Percentiles rank a stretch among this genome's conserved stretches.
These are phyloP conservation scores for Strobilomyces confusus DNA, from an alignment of 768 basidiomycete species.

Conservation along the genomic window DNA sequence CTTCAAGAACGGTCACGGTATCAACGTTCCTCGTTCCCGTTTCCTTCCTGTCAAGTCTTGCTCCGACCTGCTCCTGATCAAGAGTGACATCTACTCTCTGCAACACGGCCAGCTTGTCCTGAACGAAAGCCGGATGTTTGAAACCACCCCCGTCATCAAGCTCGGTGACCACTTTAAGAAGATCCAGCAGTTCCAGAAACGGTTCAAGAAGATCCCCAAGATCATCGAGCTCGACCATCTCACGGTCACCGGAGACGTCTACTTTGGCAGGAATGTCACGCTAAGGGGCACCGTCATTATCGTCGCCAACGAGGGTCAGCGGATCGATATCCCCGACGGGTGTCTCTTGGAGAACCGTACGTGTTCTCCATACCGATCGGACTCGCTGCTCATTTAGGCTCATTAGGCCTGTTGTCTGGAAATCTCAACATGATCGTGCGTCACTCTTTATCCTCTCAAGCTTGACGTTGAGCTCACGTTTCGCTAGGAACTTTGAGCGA, in stretches of 20 bases:
- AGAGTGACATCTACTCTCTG: conserved; percentile 65
- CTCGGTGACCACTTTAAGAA: conserved; percentile 78
- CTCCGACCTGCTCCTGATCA: conserved; percentile 64
- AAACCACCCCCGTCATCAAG: conserved; percentile 68
- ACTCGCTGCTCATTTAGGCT: conserved; percentile 6
- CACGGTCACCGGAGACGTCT: conserved; percentile 66
- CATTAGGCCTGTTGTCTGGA: conserved; percentile 61
- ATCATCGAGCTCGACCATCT: conserved; percentile 73
- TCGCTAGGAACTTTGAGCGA: conserved; percentile 30
- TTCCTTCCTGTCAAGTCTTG: conserved; percentile 67
- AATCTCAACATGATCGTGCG: conserved; percentile 70
- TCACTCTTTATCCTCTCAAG: conserved; percentile 10
- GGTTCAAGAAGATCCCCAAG: conserved; percentile 72
- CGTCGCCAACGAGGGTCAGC: conserved; percentile 73
- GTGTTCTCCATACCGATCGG: conserved; percentile 11
- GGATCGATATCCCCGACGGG: conserved; percentile 74
- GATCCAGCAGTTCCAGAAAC: conserved; percentile 65
- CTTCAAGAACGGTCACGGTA: conserved; percentile 60
- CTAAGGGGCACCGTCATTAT: conserved; percentile 67
- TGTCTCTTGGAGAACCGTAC: conserved; percentile 65
- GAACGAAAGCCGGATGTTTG: conserved; percentile 56
- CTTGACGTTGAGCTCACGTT: neutral
- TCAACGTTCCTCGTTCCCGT: conserved; percentile 69
- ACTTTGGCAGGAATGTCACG: conserved; percentile 62
- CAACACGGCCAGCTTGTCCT: conserved; percentile 66